phyloP scores from a whole-genome alignment of 106 monocot species.

The Platanthera guangdongensis region DNA sequence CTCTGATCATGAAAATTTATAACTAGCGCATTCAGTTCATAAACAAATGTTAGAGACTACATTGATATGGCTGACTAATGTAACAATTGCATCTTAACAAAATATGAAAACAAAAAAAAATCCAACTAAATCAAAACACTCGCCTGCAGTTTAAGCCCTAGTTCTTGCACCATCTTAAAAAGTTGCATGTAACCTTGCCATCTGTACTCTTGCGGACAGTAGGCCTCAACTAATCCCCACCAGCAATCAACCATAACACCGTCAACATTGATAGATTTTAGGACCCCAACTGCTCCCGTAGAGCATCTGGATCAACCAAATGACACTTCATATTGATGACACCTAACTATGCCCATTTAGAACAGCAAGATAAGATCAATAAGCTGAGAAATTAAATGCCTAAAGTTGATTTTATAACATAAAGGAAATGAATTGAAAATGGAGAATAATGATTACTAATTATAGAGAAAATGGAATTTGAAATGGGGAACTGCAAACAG shows the following conservation, averaged over 20 bases:
- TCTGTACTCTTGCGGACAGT: conserved; percentile 62
- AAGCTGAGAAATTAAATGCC: neutral
- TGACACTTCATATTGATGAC: conserved; percentile 70
- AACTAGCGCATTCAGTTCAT: neutral
- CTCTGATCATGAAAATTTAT: conserved; percentile 1
- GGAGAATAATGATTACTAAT: neutral
- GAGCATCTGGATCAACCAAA: conserved; percentile 63
- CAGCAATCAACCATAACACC: conserved; percentile 95
- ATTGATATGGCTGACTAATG: neutral
- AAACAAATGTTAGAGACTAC: neutral
- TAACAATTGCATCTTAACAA: neutral
- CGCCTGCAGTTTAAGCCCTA: conserved; percentile 87
- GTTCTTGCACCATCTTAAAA: conserved; percentile 60
- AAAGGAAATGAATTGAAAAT: neutral
- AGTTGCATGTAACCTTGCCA: conserved; percentile 78
- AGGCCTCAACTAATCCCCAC: conserved; percentile 92
- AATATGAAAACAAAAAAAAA: neutral
- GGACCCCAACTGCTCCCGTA: conserved; percentile 44
- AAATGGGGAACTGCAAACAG: neutral
- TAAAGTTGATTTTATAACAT: neutral
- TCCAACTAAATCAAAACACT: neutral
- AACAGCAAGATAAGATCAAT: neutral
- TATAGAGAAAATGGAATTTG: neutral
- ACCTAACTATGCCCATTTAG: conserved; percentile 42
- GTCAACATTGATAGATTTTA: conserved; percentile 74